Evolutionary conservation across 2,329 filamentous ascomycete genomes (phyloP).

Genomic region (Neonectria magnoliae): DNA sequence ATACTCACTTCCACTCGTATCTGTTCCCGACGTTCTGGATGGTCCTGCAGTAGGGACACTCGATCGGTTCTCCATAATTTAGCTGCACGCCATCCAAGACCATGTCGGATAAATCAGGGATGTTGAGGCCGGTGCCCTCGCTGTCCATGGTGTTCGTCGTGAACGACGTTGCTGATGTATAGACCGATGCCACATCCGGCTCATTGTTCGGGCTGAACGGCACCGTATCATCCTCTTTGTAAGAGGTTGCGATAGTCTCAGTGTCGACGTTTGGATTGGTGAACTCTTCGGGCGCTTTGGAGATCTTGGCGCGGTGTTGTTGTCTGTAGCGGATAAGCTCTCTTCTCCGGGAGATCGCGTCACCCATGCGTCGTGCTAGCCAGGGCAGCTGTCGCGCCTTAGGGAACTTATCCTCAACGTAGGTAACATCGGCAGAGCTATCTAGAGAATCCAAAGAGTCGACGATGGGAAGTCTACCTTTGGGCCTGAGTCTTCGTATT

Average conservation of each 20-base stretch:
- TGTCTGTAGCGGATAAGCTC: slow-evolving; percentile 13
- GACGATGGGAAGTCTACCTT: neutral
- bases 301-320: slow-evolving; percentile 1
- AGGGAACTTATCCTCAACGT: slow-evolving; percentile 15
- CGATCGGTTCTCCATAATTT: slow-evolving; percentile 4
- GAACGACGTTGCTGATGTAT: slow-evolving; percentile 15
- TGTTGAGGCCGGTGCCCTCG: neutral
- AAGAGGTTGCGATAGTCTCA: slow-evolving; percentile 12
- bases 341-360: slow-evolving; percentile 8
- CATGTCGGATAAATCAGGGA: slow-evolving; percentile 12
- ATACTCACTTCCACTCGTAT: slow-evolving; percentile 15
- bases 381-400: neutral
- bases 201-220: neutral
- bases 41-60: slow-evolving; percentile 19
- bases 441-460: neutral
- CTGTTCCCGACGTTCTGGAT: slow-evolving; percentile 5
- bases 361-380: slow-evolving; percentile 5
- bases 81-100: slow-evolving; percentile 9
- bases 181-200: neutral
- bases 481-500: neutral
- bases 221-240: neutral
- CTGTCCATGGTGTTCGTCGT: neutral
- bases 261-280: neutral
- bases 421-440: slow-evolving; percentile 4
- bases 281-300: neutral